Evolutionary conservation across 2,329 filamentous ascomycete species (phyloP), one percentile per base, ranked within the genome.

Genomic region (Penicillium sp.): DNA sequence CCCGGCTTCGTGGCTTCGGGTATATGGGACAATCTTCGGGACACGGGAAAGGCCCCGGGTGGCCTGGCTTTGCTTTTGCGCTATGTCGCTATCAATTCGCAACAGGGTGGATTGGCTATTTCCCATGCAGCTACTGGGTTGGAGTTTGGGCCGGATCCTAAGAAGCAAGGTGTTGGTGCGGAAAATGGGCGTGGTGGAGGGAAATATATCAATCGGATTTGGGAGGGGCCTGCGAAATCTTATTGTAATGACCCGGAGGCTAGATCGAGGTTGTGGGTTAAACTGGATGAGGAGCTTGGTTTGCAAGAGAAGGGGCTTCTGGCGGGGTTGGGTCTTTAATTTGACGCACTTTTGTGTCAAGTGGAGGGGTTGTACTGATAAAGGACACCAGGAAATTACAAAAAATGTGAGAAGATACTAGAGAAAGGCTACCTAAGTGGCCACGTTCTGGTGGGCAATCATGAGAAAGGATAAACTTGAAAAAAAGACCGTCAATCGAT

Each of bases 1-100:
- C 60, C 60, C 17, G 61, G 60, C 6, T 64, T 59, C 36, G 61
- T 61, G 23, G 53, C 42, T 19, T 61, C 60, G n/a, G 55, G 53
- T 2, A 62, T 64, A n/a, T 64, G 61, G 61, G 27, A 42, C 3
- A 8, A 36, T 21, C 23, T 36, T 35, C 17, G 43, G 25, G 15
- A 31, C 10, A 31, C 25, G 4, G 19, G n/a, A 4, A n/a, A 23
- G 1, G 15, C 38, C 36, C 13, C 23, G 4, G 1, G 17, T 6
- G 44, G 39, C n/a, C 41, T 62, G 9, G 8, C 6, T 0, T 52
- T 57, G 0, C 31, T 62, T 25, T 44, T 55, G 15, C 39, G 35
- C 2, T 59, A 43, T 19, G 3, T 62, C 12, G 58, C 55, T 29
- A 57, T 64, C 42, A 51, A 50, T 17, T 13, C 51, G 6, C 31